Evolutionary conservation across 495 filamentous ascomycete species (phyloP), one percentile per base, ranked within the genome.

Genomic region (Glarea lozoyensis): DNA sequence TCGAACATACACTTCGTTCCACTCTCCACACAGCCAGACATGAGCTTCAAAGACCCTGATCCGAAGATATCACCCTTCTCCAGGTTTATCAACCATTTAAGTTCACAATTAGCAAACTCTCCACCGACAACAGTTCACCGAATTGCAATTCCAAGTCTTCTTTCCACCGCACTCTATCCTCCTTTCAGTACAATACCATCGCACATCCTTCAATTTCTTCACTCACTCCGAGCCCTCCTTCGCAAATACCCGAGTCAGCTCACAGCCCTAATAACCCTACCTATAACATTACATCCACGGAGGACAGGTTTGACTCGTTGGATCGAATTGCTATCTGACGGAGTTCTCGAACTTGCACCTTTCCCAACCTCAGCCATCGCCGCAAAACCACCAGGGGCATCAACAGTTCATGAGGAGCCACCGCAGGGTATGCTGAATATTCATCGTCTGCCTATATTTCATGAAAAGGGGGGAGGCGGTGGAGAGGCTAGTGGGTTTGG

Each of bases 391-490:
- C 52, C 15, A 60, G 75, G 62, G 33, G 69, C 58, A 55, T 57
- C 31, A 29, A 56, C 6, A 58, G 58, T 37, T 23, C 51, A 60
- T 0, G 83, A 88, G 37, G 87, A 94, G 40, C 76, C 79, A 25
- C 80, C 86, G 2, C 90, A 96, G 52, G 92, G 92, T 0, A 72
- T 97, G 63, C 57, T 97, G 15, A 85, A 78, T 44, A 72, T 89
- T 2, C 84, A 94, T 63, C 76, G 76, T 17, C 64, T 97, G 23
- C 90, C 93, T 1, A 73, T 94, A 2, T 75, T 84, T 40, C 84
- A 88, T 31, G 92, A 95, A 61, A 88, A 82, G 49, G 90, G 92
- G 6, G 79, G 79, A 1, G 86, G 87, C 4, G 82, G 84, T 10
- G 82, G 75, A 12, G 82, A 78, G 48, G 67, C 65, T 31, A 73